Conservation (phyloP, 2,329 filamentous ascomycete species). For the Grosmannia serpens region DNA sequence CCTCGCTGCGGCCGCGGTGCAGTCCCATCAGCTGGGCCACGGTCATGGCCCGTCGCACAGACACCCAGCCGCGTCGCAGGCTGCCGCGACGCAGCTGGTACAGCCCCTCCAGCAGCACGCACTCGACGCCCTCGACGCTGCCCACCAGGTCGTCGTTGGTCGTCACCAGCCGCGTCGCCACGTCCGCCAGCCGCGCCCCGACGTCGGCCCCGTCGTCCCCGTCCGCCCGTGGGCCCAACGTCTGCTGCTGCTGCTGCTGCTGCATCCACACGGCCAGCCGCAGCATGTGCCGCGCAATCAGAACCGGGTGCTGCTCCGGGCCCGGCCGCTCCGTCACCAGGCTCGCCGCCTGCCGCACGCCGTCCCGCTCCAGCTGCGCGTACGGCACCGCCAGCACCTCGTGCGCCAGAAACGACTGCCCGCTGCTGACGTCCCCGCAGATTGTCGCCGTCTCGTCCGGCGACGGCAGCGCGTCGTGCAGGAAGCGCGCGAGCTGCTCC, state of each 20-base stretch:
- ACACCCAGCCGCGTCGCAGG: conserved; percentile 32
- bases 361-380: background rate
- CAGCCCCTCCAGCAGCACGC: conserved; percentile 33
- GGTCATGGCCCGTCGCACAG: conserved; percentile 29
- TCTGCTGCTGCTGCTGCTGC: conserved; percentile 10
- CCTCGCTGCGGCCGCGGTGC: conserved; percentile 13
- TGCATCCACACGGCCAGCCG: conserved; percentile 20
- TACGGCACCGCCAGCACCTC: background rate
- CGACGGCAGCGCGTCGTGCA: background rate
- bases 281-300: conserved; percentile 21
- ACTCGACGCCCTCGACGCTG: conserved; percentile 36
- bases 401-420: background rate
- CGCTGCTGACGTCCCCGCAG: background rate
- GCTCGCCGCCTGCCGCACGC: background rate
- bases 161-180: conserved; percentile 23
- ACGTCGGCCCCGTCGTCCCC: background rate
- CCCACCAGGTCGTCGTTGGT: conserved; percentile 31
- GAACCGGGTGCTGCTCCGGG: conserved; percentile 13
- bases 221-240: no score
- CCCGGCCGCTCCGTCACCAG: background rate
- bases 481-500: background rate
- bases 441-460: background rate
- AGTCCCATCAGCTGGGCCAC: conserved; percentile 9
- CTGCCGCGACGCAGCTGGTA: conserved; percentile 34
- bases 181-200: conserved; percentile 1